Percentiles rank a stretch among this genome's conserved stretches.
Conservation (phyloP, 176 grass and related monocot species). For the Triticum timopheevii region DNA sequence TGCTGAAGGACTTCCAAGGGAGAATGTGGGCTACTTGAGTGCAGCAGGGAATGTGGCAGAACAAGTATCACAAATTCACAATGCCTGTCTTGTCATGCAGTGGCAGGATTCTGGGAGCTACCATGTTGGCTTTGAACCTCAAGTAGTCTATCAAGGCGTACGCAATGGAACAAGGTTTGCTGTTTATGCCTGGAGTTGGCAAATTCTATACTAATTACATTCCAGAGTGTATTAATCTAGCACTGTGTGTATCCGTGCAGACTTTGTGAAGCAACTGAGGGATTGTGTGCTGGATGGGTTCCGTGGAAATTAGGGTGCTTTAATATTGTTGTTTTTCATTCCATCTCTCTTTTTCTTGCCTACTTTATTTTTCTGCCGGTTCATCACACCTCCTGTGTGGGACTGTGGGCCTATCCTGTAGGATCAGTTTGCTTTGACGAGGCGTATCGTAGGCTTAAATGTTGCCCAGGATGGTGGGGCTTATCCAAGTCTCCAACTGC, state of each 20-base stretch:
- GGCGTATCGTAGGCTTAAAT: too few relatives aligned
- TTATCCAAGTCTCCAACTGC: too few relatives aligned
- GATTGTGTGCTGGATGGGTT: slow-evolving; percentile 60
- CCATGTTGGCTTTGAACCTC: slow-evolving; percentile 36
- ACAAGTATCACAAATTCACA: slow-evolving; percentile 26
- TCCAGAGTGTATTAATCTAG: slow-evolving; percentile 71
- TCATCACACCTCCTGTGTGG: too few relatives aligned
- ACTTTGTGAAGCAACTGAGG: slow-evolving; percentile 65
- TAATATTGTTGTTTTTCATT: too few relatives aligned
- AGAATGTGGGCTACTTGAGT: slow-evolving; percentile 66
- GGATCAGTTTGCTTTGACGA: too few relatives aligned
- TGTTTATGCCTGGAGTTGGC: slow-evolving; percentile 78
- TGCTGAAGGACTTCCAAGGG: slow-evolving; percentile 54
- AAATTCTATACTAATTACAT: slow-evolving; percentile 65
- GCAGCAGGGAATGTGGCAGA: slow-evolving; percentile 59
- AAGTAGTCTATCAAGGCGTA: slow-evolving; percentile 14
- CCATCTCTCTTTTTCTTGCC: too few relatives aligned
- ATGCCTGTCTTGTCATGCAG: slow-evolving; percentile 26
- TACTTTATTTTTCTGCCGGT: too few relatives aligned
- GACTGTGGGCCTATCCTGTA: too few relatives aligned
- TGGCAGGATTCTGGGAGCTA: slow-evolving; percentile 57
- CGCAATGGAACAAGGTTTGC: slow-evolving; percentile 64
- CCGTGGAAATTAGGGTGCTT: too few relatives aligned
- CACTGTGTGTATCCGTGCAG: slow-evolving; percentile 56
- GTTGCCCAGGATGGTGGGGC: too few relatives aligned